Base-by-base conservation (phyloP, 2,329 filamentous ascomycete species). In the Xenosphaeropsis pyriputrescens region DNA sequence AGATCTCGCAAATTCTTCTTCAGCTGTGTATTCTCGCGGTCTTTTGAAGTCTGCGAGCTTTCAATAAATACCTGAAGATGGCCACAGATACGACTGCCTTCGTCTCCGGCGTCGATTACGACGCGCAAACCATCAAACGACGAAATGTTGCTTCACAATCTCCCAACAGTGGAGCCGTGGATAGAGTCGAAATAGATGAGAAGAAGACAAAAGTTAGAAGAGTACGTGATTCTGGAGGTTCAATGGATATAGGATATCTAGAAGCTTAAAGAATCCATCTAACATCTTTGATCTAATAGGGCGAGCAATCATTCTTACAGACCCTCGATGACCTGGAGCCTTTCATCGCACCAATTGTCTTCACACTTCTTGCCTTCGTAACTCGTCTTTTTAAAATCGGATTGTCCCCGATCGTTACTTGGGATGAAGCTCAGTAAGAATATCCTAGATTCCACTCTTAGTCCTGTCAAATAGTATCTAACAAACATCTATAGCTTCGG, bases 371-470 rank as follows among this genome's bases (percentile, higher is more conserved):
- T 38, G 72, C 77, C 40, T 64, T 79, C 59, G 76, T 79, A 56
- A 82, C 77, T 30, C 67, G 77, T 45, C 56, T 81, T 45, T 81
- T 70, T 60, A 80, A 78, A 63, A 81, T 82, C 53, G 77, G 77
- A 40, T 59, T 79, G 58, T 83, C 78, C 34, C 68, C 73, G 43
- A 83, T 83, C 50, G 78, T 83, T 41, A 83, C 78, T 35, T 83
- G 78, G 78, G 78, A 83, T 57, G 78, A 83, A 63, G 78, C 78
- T 49, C 78, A 83, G 74, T 79, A 74, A 58, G 72, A 50, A 44
- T 31, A 34, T 13, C 12, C 22, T 26, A 9, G 22, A 26, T 11
- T 6, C 3, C 19, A 31, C 29, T 32, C 36, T 34, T 46, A 62
- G 61, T 47, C 65, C 64, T 47, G 61, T 61, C 38, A 39, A 29